Percentiles rank a stretch among this genome's conserved stretches.
Evolutionary conservation across 1,139 yeast species (phyloP).

Genomic region (Zygosaccharomyces pseudobailii): DNA sequence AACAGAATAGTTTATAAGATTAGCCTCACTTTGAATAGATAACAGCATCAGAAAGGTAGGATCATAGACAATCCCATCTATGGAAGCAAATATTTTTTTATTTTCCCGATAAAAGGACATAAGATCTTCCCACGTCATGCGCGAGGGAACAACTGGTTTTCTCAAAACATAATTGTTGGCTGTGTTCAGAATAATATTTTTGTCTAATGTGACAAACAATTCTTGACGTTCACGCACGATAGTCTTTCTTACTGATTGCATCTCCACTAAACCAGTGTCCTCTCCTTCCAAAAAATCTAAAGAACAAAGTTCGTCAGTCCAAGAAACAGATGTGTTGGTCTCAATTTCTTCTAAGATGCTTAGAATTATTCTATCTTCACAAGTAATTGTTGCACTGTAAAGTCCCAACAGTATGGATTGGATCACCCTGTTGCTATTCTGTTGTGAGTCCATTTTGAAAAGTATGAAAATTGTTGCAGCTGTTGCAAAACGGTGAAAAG

Average conservation of each 20-base stretch:
- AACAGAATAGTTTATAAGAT: conserved; percentile 42
- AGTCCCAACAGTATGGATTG: conserved; percentile 47
- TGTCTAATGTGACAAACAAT: conserved; percentile 52
- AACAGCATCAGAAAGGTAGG: conserved; percentile 55
- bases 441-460: conserved; percentile 44
- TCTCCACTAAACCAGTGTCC: conserved; percentile 37
- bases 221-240: conserved; percentile 34
- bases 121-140: conserved; percentile 27
- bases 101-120: conserved; percentile 30
- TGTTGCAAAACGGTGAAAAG: conserved; percentile 39
- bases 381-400: conserved; percentile 58
- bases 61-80: conserved; percentile 44
- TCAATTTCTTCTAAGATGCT: conserved; percentile 55
- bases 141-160: conserved; percentile 21
- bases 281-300: conserved; percentile 61
- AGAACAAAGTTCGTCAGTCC: conserved; percentile 55
- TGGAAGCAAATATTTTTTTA: conserved; percentile 2
- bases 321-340: conserved; percentile 42
- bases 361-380: conserved; percentile 61
- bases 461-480: conserved; percentile 43
- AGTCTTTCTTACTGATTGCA: conserved; percentile 35
- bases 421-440: conserved; percentile 44
- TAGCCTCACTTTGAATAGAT: conserved; percentile 52
- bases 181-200: conserved; percentile 47
- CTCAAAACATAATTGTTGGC: conserved; percentile 37